These are phyloP conservation scores for Xylaria arbuscula DNA, from an alignment of 2,329 filamentous ascomycete species.

Conservation along the genomic window DNA sequence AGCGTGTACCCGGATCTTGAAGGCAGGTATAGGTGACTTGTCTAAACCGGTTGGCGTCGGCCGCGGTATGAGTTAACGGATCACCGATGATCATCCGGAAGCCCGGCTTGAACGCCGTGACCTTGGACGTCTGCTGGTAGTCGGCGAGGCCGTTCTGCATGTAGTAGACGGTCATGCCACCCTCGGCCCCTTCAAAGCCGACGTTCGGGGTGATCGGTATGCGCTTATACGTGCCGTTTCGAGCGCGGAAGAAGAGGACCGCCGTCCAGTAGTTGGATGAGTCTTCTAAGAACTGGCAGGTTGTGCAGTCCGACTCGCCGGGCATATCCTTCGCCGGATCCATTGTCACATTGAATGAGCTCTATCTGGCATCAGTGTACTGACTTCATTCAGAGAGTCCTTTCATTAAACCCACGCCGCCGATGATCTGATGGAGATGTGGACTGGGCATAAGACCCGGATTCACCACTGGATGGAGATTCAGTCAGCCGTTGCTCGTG, in stretches of 20 bases:
- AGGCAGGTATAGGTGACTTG: constrained; percentile 59
- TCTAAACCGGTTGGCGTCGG: constrained; percentile 52
- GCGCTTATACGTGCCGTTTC: constrained; percentile 48
- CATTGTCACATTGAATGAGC: constrained; percentile 48
- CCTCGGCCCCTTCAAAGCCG: constrained; percentile 49
- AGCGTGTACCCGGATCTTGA: constrained; percentile 52
- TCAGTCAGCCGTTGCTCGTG: constrained; percentile 1
- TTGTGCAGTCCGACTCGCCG: constrained; percentile 46
- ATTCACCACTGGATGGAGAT: constrained; percentile 40
- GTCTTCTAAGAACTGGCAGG: constrained; percentile 46
- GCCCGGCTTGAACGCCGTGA: constrained; percentile 58
- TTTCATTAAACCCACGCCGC: constrained; percentile 41
- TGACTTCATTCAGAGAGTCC: background rate
- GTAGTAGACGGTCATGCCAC: constrained; percentile 59
- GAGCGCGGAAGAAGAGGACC: constrained; percentile 45
- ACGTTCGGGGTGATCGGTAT: constrained; percentile 46
- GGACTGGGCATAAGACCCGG: constrained; percentile 46
- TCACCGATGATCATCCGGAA: constrained; percentile 60
- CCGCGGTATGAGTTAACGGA: constrained; percentile 50
- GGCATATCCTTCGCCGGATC: constrained; percentile 46
- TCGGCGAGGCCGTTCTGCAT: constrained; percentile 50
- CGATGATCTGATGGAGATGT: constrained; percentile 50
- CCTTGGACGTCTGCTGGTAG: constrained; percentile 52
- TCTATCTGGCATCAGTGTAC: constrained; percentile 31
- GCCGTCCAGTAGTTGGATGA: constrained; percentile 49